Evolutionary conservation across 129 eudicot genomes (phyloP).

Genomic region (Daucus carota): DNA sequence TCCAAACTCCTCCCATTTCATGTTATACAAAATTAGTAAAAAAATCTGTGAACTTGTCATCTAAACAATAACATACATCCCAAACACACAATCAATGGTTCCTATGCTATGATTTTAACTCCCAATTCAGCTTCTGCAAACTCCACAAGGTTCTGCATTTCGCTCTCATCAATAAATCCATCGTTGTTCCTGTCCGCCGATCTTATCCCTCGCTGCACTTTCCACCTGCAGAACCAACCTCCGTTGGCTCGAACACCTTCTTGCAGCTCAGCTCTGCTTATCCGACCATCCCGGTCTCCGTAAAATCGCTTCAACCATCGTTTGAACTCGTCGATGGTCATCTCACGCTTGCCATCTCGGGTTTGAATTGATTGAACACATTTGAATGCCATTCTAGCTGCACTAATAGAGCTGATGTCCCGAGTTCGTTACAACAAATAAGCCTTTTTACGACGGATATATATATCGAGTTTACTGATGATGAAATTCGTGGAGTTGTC

Average conservation of each 20-base stretch:
- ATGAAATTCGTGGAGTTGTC: too few relatives aligned
- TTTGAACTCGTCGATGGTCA: constrained; percentile 28
- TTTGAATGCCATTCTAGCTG: too few relatives aligned
- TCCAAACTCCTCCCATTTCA: too few relatives aligned
- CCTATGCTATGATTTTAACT: constrained; percentile 6
- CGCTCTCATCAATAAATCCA: constrained; percentile 24
- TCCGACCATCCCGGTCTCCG: constrained; percentile 20
- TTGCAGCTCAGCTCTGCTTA: constrained; percentile 23
- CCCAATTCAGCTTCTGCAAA: constrained; percentile 22
- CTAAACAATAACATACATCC: too few relatives aligned
- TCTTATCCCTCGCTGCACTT: constrained; percentile 12
- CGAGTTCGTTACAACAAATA: too few relatives aligned
- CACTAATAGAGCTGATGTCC: too few relatives aligned
- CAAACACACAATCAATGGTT: too few relatives aligned
- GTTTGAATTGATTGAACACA: not conserved
- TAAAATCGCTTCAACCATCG: constrained; percentile 31
- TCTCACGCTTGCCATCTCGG: constrained; percentile 14
- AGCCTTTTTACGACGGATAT: too few relatives aligned
- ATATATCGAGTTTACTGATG: too few relatives aligned
- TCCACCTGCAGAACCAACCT: constrained; percentile 17
- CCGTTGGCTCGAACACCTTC: constrained; percentile 11
- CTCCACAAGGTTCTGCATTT: constrained; percentile 20
- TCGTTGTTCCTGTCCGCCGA: constrained; percentile 26
- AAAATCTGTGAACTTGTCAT: too few relatives aligned
- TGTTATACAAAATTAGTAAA: too few relatives aligned